Conservation (phyloP, 2,329 filamentous ascomycete genomes). For the Trichoderma koningii region DNA sequence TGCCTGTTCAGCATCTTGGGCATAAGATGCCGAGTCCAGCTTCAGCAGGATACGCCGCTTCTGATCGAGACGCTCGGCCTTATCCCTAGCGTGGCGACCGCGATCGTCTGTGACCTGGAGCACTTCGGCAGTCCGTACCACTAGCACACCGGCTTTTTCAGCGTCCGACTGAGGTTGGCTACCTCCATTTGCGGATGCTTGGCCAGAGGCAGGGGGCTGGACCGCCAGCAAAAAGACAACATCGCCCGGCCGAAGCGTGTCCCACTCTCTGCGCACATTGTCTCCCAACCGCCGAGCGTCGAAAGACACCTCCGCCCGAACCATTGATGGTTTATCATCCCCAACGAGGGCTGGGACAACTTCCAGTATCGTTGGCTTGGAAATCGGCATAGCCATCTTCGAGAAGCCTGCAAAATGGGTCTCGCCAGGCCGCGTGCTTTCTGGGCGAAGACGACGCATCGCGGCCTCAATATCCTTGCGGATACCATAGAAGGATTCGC, state of each 20-base stretch:
- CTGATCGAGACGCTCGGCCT: conserved; percentile 61
- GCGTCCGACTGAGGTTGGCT: conserved; percentile 45
- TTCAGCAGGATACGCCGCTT: conserved; percentile 75
- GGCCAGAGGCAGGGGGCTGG: conserved; percentile 56
- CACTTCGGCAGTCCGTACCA: conserved; percentile 80
- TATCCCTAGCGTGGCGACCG: conserved; percentile 69
- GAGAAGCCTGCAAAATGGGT: conserved; percentile 81
- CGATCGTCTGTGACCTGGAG: conserved; percentile 85
- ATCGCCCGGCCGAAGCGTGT: conserved; percentile 81
- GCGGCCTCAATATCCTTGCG: conserved; percentile 86
- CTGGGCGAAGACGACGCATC: conserved; percentile 76
- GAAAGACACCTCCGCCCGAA: conserved; percentile 81
- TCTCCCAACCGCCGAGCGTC: conserved; percentile 80
- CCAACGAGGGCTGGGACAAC: conserved; percentile 82
- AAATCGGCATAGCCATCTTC: conserved; percentile 86
- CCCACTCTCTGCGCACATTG: conserved; percentile 82
- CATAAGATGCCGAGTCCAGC: conserved; percentile 77
- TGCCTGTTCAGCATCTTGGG: conserved; percentile 69
- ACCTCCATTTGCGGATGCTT: conserved; percentile 55
- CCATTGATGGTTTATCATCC: conserved; percentile 76
- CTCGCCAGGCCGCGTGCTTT: conserved; percentile 62
- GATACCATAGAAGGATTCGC: conserved; percentile 91
- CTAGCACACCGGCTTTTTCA: conserved; percentile 66
- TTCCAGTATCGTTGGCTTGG: conserved; percentile 83
- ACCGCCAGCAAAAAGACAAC: conserved; percentile 85